phyloP scores from a whole-genome alignment of 1,139 yeast genomes.

The Yamadazyma mexicana region DNA sequence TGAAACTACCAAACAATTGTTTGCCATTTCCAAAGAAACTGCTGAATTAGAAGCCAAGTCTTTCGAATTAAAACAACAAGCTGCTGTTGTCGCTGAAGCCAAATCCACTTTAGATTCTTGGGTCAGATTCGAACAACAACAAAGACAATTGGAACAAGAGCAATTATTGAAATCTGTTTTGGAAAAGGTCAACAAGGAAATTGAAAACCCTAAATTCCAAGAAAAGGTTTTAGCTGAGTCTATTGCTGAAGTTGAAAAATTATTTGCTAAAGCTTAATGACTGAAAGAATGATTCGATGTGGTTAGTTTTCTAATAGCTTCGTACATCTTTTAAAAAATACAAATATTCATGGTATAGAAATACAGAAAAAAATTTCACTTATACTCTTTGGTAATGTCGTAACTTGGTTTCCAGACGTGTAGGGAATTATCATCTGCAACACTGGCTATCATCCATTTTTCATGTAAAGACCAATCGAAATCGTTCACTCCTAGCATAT shows the following conservation, averaged over 20 bases:
- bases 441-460: slow-evolving; percentile 78
- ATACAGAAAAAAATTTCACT: slow-evolving; percentile 3
- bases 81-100: slow-evolving; percentile 86
- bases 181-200: slow-evolving; percentile 83
- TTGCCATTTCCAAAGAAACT: slow-evolving; percentile 94
- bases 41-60: slow-evolving; percentile 90
- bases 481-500: slow-evolving; percentile 84
- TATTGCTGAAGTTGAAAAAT: slow-evolving; percentile 85
- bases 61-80: slow-evolving; percentile 88
- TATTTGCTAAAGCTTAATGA: slow-evolving; percentile 51
- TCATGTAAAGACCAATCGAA: slow-evolving; percentile 83
- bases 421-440: slow-evolving; percentile 83
- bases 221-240: slow-evolving; percentile 89
- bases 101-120: slow-evolving; percentile 95
- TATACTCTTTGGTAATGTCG: slow-evolving; percentile 17
- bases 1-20: slow-evolving; percentile 84
- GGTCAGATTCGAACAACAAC: slow-evolving; percentile 98
- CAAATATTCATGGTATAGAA: slow-evolving; percentile 3
- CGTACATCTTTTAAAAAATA: slow-evolving; percentile 2
- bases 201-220: slow-evolving; percentile 89
- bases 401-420: slow-evolving; percentile 78
- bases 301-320: slow-evolving; percentile 3
- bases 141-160: slow-evolving; percentile 94
- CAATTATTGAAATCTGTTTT: slow-evolving; percentile 86
- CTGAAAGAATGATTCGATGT: neutral